Evolutionary conservation across 345 rosid genomes (phyloP), one percentile per base, ranked within the genome.

Genomic region (Ceriops zippeliana): DNA sequence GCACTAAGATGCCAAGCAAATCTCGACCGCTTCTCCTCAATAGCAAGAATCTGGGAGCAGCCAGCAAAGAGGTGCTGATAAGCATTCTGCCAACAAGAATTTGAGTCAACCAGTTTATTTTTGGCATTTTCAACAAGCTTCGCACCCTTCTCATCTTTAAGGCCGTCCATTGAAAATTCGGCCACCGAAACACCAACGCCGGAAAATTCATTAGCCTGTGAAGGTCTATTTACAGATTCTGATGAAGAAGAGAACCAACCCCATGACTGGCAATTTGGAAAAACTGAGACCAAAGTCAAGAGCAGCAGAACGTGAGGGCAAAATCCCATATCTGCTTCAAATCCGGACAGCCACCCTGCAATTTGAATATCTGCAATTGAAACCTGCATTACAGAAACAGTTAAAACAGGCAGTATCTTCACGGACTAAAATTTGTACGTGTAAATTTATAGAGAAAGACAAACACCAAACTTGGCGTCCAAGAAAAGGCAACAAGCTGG

Each of bases 1-100:
- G 89, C 95, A 1, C 87, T 87, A 11, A 91, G 80, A 65, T 82
- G 78, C 97, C 96, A 93, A 62, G 97, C 97, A 42, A 93, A 91
- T 31, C 96, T 69, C n/a, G 83, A 76, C 56, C 95, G 69, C 49
- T 80, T 87, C 79, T 93, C 97, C 72, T 89, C 92, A 1, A 71
- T 54, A 1, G 88, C 89, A 37, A 86, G 64, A 57, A 83, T 85
- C 21, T 87, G 86, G 1, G 85, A 82, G 75, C 98, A 93, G 11
- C 93, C 93, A 2, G 83, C 66, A 58, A 91, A 77, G 24, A 93
- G 86, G 56, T 80, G 80, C 2, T 70, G 65, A 61, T 91, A 90
- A 5, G 96, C 93, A 38, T 75, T 86, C 61, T 79, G 86, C 92
- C 95, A 91, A 52, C 99, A 90, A 32, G 87, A 82, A 67, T 81